Evolutionary conservation across 75 land plant species (phyloP), one percentile per base, ranked within the genome.

Genomic region (Sequoia sempervirens): DNA sequence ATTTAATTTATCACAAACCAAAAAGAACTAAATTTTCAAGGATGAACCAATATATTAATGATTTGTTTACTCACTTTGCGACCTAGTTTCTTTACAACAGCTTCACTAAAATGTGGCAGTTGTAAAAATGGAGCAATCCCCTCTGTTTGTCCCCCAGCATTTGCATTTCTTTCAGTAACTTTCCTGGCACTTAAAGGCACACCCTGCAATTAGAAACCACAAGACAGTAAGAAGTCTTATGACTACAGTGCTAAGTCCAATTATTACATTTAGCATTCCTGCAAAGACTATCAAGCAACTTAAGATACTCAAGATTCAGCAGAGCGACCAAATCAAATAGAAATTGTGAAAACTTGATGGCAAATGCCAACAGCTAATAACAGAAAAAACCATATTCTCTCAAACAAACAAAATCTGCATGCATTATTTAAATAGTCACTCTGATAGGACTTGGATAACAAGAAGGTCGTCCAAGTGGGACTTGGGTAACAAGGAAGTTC

Each of bases 111-210:
- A 84, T 95, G 96, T 40, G 98, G 96, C 50, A 94, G 88, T 88
- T 97, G 98, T 85, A 97, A 75, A 84, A 97, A 95, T 43, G 98
- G 91, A 30, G 99, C 96, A 88, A 83, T 87, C 38, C 98, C 98
- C 83, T 95, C 96, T 68, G 87, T n/a, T 18, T 84, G 90, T 30
- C 88, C 93, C 18, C 92, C 94, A 84, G 83, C 32, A 43, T 58
- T 80, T 74, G 89, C 79, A 79, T 84, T 78, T 78, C 80, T 34
- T 18, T 86, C 88, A 38, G 90, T 81, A 37, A 87, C 82, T 83
- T 97, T 97, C 70, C 98, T 88, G 30, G 94, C 86, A 89, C 97
- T 93, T 14, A 95, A 86, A 80, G 99, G 93, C 82, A 97, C 99
- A 82, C 96, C 99, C 99, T 97, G 89, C 76, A 91, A 34, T 11